phyloP scores from a whole-genome alignment of 2,329 filamentous ascomycete species.

The Neonectria ditissima region DNA sequence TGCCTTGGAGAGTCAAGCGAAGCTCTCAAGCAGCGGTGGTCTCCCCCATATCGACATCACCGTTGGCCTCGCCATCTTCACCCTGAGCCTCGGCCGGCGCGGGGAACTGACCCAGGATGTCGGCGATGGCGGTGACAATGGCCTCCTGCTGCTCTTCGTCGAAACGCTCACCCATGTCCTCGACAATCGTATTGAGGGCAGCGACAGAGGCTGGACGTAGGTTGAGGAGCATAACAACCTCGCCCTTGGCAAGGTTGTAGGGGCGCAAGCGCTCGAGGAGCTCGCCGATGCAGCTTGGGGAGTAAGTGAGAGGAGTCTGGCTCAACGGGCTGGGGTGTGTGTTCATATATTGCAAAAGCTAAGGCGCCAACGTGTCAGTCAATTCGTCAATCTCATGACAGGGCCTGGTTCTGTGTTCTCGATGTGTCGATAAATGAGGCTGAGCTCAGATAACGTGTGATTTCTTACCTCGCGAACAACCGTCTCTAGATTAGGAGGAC shows the following conservation, averaged over 20 bases:
- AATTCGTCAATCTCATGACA: neutral
- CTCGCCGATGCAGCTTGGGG: constrained; percentile 60
- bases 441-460: constrained; percentile 2
- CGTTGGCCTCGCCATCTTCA: constrained; percentile 46
- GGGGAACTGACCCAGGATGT: constrained; percentile 68
- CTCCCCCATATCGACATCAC: constrained; percentile 55
- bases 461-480: constrained; percentile 72
- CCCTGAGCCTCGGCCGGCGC: constrained; percentile 44
- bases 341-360: constrained; percentile 72
- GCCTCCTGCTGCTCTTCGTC: constrained; percentile 68
- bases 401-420: neutral
- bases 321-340: constrained; percentile 67
- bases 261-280: constrained; percentile 67
- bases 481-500: constrained; percentile 69
- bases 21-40: constrained; percentile 41
- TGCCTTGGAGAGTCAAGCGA: constrained; percentile 10
- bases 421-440: constrained; percentile 2
- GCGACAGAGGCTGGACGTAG: constrained; percentile 68
- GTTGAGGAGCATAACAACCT: constrained; percentile 77
- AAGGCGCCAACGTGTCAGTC: constrained; percentile 22
- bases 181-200: constrained; percentile 71
- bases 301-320: constrained; percentile 66
- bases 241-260: constrained; percentile 74
- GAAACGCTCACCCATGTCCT: constrained; percentile 73
- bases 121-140: constrained; percentile 67